phyloP scores from a whole-genome alignment of 2,329 filamentous ascomycete species.

The Diaporthe capsici region DNA sequence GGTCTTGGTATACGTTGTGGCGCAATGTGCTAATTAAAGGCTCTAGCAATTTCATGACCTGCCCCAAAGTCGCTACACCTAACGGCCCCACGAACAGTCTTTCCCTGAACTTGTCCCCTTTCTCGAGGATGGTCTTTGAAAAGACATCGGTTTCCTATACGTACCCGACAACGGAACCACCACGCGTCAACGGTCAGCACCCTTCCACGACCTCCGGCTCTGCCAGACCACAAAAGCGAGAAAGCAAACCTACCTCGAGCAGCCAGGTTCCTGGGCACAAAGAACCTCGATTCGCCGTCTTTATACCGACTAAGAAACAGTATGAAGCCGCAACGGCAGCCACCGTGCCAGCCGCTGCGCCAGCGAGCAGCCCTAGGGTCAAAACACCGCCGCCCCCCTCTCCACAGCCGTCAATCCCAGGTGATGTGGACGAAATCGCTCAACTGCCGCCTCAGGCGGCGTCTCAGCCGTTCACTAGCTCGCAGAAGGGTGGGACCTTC shows the following conservation, averaged over 20 bases:
- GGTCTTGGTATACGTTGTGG: not conserved
- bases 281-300: conserved; percentile 61
- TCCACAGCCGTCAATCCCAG: conserved; percentile 46
- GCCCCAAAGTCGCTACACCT: conserved; percentile 54
- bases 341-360: not conserved
- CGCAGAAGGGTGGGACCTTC: conserved; percentile 50
- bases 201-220: conserved; percentile 45
- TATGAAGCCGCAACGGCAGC: conserved; percentile 43
- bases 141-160: conserved; percentile 58
- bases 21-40: conserved; percentile 48
- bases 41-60: conserved; percentile 70
- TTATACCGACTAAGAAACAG: conserved; percentile 60
- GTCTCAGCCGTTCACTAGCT: conserved; percentile 41
- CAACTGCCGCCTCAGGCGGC: conserved; percentile 9
- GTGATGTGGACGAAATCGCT: not conserved
- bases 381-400: conserved; percentile 46
- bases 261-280: conserved; percentile 53
- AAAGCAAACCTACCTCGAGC: conserved; percentile 43
- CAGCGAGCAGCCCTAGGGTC: not conserved
- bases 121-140: conserved; percentile 64
- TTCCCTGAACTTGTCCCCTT: conserved; percentile 62
- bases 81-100: conserved; percentile 50
- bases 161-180: conserved; percentile 55
- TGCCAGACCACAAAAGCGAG: conserved; percentile 44
- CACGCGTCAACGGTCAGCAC: conserved; percentile 50